Base-by-base conservation (phyloP, 305 asterid genomes). In the Solanum hybrid region DNA sequence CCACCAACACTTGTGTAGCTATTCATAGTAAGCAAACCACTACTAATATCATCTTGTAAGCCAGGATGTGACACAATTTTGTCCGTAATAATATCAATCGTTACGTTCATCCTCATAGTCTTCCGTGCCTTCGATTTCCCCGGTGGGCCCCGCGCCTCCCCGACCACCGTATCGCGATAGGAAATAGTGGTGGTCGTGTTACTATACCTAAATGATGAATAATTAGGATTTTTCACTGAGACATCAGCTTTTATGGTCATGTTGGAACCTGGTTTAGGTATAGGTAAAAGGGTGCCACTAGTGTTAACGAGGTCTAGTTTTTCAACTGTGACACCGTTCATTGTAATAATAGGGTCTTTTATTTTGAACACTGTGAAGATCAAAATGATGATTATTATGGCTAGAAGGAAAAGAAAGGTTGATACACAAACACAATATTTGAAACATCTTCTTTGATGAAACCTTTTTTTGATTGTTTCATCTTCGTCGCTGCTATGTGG, bases 141-240 rank as follows among this genome's bases (percentile, higher is more conserved):
- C 10, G 98, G 92, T 3, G 98, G 98, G 5, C 97, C 96, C 10
- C 94, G 92, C n/a, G 97, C 99, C 92, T 94, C 98, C 5, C 99
- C 99, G 87, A 96, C 90, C 88, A 84, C 89, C 3, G 89, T 80
- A 10, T 95, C 97, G 22, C 90, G 93, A 90, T 95, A 97, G 90
- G 24, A 95, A 3, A 97, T 90, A 33, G 94, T 80, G 14, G 98
- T 93, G 45, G 96, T 95, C n/a, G 98, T 94, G 95, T 96, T 95
- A 86, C 27, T 89, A 86, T 94, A 96, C 93, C 76, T 91, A 93
- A 96, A 95, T 29, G 97, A 93, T 3, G 98, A 95, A 89, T 41
- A 94, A 37, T 96, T 96, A 1, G 98, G 98, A 72, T 96, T 96
- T 93, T 91, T 96, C 89, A 96, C 97, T 0, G 98, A 94, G 7